Conservation (phyloP, 768 basidiomycete genomes). For the Amyloporia xantha region DNA sequence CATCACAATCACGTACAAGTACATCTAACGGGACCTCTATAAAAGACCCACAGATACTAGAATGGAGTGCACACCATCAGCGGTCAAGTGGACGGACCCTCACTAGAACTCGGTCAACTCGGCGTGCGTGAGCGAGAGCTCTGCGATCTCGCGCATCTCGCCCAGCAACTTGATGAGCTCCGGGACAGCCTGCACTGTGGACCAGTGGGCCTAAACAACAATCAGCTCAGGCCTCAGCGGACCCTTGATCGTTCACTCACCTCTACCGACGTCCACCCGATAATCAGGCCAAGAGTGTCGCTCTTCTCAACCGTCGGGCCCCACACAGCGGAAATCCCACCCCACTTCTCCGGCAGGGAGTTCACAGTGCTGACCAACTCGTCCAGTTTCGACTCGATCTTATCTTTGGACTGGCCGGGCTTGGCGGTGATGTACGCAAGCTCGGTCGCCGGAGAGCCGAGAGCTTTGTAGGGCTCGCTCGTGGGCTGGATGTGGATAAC, state of each 20-base stretch:
- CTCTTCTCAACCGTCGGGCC: conserved; percentile 7
- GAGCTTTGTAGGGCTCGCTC: conserved; percentile 9
- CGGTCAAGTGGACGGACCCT: no score
- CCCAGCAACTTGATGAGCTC: not conserved
- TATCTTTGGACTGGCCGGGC: conserved; percentile 3
- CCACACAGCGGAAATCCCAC: conserved; percentile 5
- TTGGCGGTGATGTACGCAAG: conserved; percentile 7
- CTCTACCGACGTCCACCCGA: conserved; percentile 11
- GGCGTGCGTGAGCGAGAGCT: not conserved
- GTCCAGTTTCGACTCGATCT: conserved; percentile 2
- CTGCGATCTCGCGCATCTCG: conserved; percentile 6
- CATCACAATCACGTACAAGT: no score
- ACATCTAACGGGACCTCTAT: no score
- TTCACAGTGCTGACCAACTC: not conserved
- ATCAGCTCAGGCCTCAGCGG: not conserved
- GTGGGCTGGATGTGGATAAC: conserved; percentile 6
- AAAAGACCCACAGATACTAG: no score
- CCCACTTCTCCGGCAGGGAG: conserved; percentile 1
- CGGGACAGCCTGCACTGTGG: conserved; percentile 2
- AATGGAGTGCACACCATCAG: no score
- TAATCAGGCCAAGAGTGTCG: conserved; percentile 1
- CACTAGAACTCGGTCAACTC: not conserved
- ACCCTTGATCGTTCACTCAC: conserved; percentile 7
- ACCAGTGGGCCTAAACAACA: conserved; percentile 8
- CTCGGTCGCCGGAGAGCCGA: conserved; percentile 11